A percentile compares a stretch with the other conserved stretches of the same genome.
These are phyloP conservation scores for Candida pseudoglaebosa DNA, from an alignment of 805 yeast species.

Conservation along the genomic window DNA sequence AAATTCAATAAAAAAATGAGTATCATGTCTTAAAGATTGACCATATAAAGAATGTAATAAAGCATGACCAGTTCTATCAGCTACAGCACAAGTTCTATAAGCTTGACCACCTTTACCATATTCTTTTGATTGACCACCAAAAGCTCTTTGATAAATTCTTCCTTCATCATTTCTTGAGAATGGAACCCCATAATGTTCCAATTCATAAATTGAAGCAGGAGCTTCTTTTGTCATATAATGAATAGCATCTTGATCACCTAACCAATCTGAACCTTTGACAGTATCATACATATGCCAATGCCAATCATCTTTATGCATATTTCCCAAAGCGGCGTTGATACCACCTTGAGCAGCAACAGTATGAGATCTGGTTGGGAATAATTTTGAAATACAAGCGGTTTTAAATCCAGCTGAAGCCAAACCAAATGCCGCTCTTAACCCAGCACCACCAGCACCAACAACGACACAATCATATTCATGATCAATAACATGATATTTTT, in stretches of 20 bases:
- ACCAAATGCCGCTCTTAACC: conserved; percentile 97
- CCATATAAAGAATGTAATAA: conserved; percentile 93
- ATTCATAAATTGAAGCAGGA: conserved; percentile 89
- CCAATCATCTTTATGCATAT: conserved; percentile 98
- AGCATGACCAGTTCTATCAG: conserved; percentile 99
- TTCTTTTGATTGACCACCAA: conserved; percentile 95
- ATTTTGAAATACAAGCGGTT: conserved; percentile 94
- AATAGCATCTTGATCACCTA: conserved; percentile 98
- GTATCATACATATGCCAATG: conserved; percentile 99
- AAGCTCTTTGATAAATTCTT: conserved; percentile 96
- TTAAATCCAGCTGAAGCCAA: conserved; percentile 95
- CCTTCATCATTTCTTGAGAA: conserved; percentile 97
- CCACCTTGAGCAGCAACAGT: conserved; percentile 99
- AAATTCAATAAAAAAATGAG: conserved; percentile 96
- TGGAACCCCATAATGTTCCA: conserved; percentile 98
- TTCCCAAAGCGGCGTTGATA: conserved; percentile 97
- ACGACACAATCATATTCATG: conserved; percentile 98
- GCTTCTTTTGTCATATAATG: conserved; percentile 99
- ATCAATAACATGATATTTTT: conserved; percentile 87
- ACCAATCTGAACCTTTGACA: conserved; percentile 98
- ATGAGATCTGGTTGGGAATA: conserved; percentile 97
- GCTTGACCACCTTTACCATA: conserved; percentile 99
- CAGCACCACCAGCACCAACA: conserved; percentile 99
- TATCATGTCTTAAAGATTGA: conserved; percentile 93
- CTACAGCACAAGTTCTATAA: conserved; percentile 98